Conservation (phyloP, 805 yeast species). For the Candida endomychidarum region DNA sequence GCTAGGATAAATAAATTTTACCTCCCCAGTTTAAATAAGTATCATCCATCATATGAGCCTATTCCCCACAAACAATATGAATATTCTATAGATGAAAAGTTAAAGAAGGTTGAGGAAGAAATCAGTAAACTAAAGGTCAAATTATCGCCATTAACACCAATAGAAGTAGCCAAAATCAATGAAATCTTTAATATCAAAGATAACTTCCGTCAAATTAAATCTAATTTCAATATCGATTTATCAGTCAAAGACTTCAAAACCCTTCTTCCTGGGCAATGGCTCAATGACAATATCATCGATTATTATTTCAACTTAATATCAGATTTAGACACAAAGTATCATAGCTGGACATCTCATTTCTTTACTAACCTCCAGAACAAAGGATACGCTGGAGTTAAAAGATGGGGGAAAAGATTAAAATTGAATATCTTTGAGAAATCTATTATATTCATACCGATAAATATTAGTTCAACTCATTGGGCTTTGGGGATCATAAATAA, state of each 20-base stretch:
- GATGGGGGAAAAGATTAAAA: constrained; percentile 30
- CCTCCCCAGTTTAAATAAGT: constrained; percentile 12
- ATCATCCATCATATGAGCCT: neutral
- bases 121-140: constrained; percentile 13
- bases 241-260: constrained; percentile 68
- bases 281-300: constrained; percentile 89
- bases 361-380: constrained; percentile 65
- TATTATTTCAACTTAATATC: constrained; percentile 63
- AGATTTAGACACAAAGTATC: constrained; percentile 44
- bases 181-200: constrained; percentile 14
- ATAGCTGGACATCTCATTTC: constrained; percentile 86
- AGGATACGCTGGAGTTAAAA: constrained; percentile 60
- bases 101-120: constrained; percentile 17
- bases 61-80: constrained; percentile 1
- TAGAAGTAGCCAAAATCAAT: constrained; percentile 14
- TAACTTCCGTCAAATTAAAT: constrained; percentile 12
- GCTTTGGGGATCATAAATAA: constrained; percentile 80
- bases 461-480: constrained; percentile 85
- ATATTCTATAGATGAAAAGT: constrained; percentile 14
- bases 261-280: constrained; percentile 71
- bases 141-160: constrained; percentile 14
- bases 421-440: constrained; percentile 58
- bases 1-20: constrained; percentile 14
- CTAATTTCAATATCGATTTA: constrained; percentile 51
- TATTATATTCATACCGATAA: constrained; percentile 80